A percentile compares a stretch with the other conserved stretches of the same genome.
Evolutionary conservation across 192 early-diverging fungal species (phyloP).

Genomic region (Oehlia diaphana): DNA sequence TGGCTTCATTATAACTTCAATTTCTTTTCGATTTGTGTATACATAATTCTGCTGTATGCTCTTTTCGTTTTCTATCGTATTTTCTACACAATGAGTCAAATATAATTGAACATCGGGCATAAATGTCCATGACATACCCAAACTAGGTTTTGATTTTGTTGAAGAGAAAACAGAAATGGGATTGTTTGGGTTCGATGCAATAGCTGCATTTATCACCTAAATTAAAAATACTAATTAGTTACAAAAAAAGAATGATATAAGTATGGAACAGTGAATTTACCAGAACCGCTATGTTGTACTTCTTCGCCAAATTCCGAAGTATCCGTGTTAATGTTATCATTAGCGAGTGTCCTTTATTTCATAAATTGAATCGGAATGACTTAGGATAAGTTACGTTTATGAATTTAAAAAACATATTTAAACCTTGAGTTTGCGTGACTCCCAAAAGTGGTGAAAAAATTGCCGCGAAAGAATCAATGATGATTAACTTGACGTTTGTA

Average conservation of each 20-base stretch:
- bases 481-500: conserved; percentile 12
- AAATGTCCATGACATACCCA: conserved; percentile 24
- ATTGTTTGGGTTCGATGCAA: background rate
- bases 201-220: conserved; percentile 7
- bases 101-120: conserved; percentile 21
- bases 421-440: background rate
- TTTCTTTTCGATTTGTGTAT: conserved; percentile 9
- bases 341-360: conserved; percentile 15
- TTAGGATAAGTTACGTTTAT: too few relatives aligned
- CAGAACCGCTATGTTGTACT: conserved; percentile 15
- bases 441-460: conserved; percentile 12
- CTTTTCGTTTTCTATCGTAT: background rate
- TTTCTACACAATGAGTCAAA: conserved; percentile 2
- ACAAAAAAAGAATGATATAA: background rate
- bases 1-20: background rate
- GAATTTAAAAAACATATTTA: background rate
- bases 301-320: conserved; percentile 18
- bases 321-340: conserved; percentile 18
- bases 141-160: conserved; percentile 24
- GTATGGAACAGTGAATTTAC: background rate
- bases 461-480: conserved; percentile 7
- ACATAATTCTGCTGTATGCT: background rate
- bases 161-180: conserved; percentile 23
- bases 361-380: background rate
- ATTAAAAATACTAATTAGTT: background rate